These are phyloP conservation scores for Cryptosporidium sp. DNA, from an alignment of 169 alveolate species.

Conservation along the genomic window DNA sequence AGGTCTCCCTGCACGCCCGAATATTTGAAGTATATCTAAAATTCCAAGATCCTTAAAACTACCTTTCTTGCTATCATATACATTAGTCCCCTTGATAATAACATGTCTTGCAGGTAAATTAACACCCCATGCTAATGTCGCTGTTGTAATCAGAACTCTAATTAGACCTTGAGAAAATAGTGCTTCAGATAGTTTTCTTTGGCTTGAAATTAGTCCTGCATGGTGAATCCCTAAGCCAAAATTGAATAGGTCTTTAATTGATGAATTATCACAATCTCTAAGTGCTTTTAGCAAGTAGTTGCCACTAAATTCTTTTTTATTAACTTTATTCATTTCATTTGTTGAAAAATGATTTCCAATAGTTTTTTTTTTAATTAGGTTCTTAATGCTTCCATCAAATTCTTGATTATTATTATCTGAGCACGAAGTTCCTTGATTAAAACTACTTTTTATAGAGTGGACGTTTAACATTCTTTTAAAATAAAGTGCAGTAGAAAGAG, in stretches of 20 bases:
- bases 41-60: constrained; percentile 97
- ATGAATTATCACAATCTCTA: constrained; percentile 75
- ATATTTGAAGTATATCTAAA: constrained; percentile 98
- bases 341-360: background rate
- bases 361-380: constrained; percentile 70
- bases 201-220: constrained; percentile 99
- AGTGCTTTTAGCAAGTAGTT: constrained; percentile 16
- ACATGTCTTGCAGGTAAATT: constrained; percentile 99
- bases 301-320: background rate
- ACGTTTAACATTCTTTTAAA: constrained; percentile 83
- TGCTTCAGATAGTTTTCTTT: constrained; percentile 96
- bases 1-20: constrained; percentile 99
- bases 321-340: background rate
- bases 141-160: constrained; percentile 97
- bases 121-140: constrained; percentile 99
- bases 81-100: constrained; percentile 99
- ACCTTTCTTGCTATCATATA: constrained; percentile 97
- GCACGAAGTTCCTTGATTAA: constrained; percentile 89
- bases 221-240: constrained; percentile 99
- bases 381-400: constrained; percentile 80
- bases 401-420: constrained; percentile 90
- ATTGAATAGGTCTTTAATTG: constrained; percentile 94
- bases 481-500: constrained; percentile 94
- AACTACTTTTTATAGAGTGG: constrained; percentile 50
- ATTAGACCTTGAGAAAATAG: constrained; percentile 95